phyloP scores from a whole-genome alignment of 2,329 filamentous ascomycete species.

The Pseudovirgaria hyperparasitica region DNA sequence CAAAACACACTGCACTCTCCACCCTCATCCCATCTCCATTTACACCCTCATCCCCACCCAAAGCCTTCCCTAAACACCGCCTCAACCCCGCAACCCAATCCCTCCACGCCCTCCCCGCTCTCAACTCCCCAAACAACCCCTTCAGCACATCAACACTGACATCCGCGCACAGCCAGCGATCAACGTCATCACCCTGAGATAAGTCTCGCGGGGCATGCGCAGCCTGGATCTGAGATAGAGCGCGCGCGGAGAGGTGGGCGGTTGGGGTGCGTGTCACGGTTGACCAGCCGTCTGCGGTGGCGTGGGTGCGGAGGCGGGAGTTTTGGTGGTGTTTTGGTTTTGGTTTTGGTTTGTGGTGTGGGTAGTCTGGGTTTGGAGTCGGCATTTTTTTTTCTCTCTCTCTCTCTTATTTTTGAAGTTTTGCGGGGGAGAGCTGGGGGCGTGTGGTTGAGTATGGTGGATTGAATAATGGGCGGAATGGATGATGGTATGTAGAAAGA shows the following conservation, averaged over 20 bases:
- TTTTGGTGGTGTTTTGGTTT: background rate
- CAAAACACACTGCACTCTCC: slow-evolving; percentile 19
- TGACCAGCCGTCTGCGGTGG: background rate
- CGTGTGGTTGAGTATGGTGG: too few relatives aligned
- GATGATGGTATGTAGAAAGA: too few relatives aligned
- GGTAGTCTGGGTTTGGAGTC: too few relatives aligned
- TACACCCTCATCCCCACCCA: background rate
- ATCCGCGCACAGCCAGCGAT: slow-evolving; percentile 12
- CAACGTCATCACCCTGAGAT: slow-evolving; percentile 6
- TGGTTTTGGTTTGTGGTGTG: too few relatives aligned
- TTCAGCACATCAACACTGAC: slow-evolving; percentile 15
- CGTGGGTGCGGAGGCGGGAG: background rate
- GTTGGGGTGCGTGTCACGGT: background rate
- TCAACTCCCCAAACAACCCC: slow-evolving; percentile 11
- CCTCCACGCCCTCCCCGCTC: slow-evolving; percentile 13
- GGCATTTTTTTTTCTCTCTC: too few relatives aligned
- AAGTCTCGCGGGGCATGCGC: slow-evolving; percentile 1
- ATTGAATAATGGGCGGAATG: too few relatives aligned
- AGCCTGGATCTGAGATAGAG: slow-evolving; percentile 2
- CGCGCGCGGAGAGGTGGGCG: background rate
- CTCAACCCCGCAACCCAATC: slow-evolving; percentile 12
- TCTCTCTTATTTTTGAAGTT: too few relatives aligned
- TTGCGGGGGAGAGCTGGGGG: too few relatives aligned
- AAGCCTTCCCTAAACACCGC: slow-evolving; percentile 6
- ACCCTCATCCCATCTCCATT: slow-evolving; percentile 7